Percentiles rank a stretch among this genome's conserved stretches.
These are phyloP conservation scores for Aureobasidium melanogenum DNA, from an alignment of 2,329 filamentous ascomycete species.

Conservation along the genomic window DNA sequence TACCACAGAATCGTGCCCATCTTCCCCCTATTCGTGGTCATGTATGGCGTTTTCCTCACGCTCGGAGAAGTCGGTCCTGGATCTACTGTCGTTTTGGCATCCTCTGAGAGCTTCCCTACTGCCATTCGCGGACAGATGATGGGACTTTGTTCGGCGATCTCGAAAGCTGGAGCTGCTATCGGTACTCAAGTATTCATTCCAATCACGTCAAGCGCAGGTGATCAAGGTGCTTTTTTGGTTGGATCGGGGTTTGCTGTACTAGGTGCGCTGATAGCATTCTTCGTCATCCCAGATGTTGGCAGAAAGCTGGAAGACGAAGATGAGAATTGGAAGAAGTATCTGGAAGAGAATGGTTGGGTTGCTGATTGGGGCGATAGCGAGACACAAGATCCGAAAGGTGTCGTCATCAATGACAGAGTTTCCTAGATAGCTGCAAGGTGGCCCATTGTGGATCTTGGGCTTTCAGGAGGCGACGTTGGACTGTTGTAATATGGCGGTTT, in stretches of 20 bases:
- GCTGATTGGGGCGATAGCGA: conserved; percentile 9
- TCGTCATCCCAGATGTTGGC: conserved; percentile 32
- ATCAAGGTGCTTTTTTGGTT: conserved; percentile 83
- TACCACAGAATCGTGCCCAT: conserved; percentile 25
- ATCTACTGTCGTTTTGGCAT: conserved; percentile 60
- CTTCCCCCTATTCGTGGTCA: conserved; percentile 52
- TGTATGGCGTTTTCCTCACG: conserved; percentile 68
- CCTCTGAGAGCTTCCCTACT: conserved; percentile 78
- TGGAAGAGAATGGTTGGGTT: conserved; percentile 33
- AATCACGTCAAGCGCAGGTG: conserved; percentile 42
- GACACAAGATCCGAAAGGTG: not conserved
- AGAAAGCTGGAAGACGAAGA: conserved; percentile 24
- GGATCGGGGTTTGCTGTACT: conserved; percentile 65
- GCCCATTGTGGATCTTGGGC: too few relatives aligned
- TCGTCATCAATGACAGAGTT: not conserved
- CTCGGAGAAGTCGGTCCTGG: conserved; percentile 67
- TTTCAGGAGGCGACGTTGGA: too few relatives aligned
- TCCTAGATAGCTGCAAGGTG: not conserved
- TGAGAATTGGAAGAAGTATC: conserved; percentile 35
- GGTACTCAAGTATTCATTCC: conserved; percentile 71
- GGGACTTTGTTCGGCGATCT: conserved; percentile 59
- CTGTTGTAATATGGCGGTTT: too few relatives aligned
- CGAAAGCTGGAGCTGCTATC: conserved; percentile 68
- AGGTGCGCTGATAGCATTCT: conserved; percentile 55
- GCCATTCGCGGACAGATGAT: conserved; percentile 69